Evolutionary conservation across 1,139 yeast genomes (phyloP).

Genomic region (Candida smagusa): DNA sequence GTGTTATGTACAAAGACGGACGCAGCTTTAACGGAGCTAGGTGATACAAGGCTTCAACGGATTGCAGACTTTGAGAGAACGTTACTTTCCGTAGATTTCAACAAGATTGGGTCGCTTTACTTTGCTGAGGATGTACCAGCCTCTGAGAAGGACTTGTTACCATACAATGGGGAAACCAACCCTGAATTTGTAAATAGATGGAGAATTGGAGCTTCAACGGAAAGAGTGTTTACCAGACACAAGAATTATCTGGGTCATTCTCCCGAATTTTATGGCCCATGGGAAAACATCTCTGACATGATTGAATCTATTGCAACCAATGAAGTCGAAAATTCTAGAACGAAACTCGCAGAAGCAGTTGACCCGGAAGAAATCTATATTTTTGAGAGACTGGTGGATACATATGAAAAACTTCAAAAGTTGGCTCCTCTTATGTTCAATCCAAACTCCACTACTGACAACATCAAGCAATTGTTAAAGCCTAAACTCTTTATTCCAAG

Average conservation of each 20-base stretch:
- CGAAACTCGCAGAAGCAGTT: slow-evolving; percentile 17
- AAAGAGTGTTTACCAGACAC: slow-evolving; percentile 70
- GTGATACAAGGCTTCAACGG: too few relatives aligned
- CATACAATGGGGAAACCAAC: slow-evolving; percentile 65
- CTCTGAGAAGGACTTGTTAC: slow-evolving; percentile 38
- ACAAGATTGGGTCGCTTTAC: slow-evolving; percentile 75
- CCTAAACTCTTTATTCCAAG: too few relatives aligned
- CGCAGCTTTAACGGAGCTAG: too few relatives aligned
- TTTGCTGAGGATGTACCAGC: slow-evolving; percentile 59
- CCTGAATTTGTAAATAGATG: slow-evolving; percentile 60
- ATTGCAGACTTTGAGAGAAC: too few relatives aligned
- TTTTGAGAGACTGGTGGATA: slow-evolving; percentile 21
- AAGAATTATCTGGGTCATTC: slow-evolving; percentile 44
- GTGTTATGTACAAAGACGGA: too few relatives aligned
- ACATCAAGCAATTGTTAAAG: too few relatives aligned
- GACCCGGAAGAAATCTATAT: slow-evolving; percentile 33
- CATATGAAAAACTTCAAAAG: too few relatives aligned
- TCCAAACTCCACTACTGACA: too few relatives aligned
- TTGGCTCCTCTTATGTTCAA: too few relatives aligned
- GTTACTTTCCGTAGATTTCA: slow-evolving; percentile 74
- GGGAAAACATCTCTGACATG: slow-evolving; percentile 61
- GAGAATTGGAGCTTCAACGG: slow-evolving; percentile 86
- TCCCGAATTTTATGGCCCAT: slow-evolving; percentile 66
- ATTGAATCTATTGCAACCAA: slow-evolving; percentile 63
- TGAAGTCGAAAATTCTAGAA: slow-evolving; percentile 62